Percentiles rank a stretch among this genome's conserved stretches.
phyloP scores from a whole-genome alignment of 768 basidiomycete species.

The Asterophora parasitica region DNA sequence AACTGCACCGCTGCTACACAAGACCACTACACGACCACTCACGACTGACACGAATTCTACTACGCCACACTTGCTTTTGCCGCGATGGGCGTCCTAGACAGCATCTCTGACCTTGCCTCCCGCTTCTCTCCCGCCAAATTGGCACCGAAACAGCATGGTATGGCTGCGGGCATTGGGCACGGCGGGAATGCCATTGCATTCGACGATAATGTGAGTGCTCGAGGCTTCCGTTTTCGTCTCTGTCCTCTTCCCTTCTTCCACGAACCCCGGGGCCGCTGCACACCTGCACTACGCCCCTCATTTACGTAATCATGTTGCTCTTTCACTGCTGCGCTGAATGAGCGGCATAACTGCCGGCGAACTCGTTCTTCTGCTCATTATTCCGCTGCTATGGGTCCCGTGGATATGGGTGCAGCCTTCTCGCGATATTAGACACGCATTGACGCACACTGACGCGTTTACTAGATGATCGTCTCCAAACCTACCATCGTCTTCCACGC shows the following conservation, averaged over 20 bases:
- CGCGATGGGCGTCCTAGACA: constrained; percentile 53
- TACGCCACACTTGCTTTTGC: background rate
- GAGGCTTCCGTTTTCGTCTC: too few species aligned
- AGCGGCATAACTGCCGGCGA: constrained; percentile 35
- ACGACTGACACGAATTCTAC: background rate
- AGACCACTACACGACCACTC: background rate
- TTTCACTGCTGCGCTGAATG: constrained; percentile 30
- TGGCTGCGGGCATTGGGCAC: constrained; percentile 53
- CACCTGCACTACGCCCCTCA: too few species aligned
- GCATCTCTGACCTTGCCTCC: constrained; percentile 45
- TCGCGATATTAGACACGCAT: constrained; percentile 9
- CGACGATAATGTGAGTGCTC: constrained; percentile 76
- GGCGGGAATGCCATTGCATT: constrained; percentile 58
- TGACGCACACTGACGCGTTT: constrained; percentile 6
- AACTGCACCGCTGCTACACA: background rate
- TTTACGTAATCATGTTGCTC: constrained; percentile 49
- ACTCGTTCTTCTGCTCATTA: constrained; percentile 58
- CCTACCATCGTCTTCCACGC: constrained; percentile 72
- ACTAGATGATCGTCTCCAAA: constrained; percentile 89
- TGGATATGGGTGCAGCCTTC: constrained; percentile 61
- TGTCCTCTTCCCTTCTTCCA: too few species aligned
- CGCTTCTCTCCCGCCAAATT: constrained; percentile 44
- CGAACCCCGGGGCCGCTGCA: too few species aligned
- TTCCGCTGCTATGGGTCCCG: constrained; percentile 59
- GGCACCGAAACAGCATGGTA: constrained; percentile 31